phyloP scores from a whole-genome alignment of 2,329 filamentous ascomycete species.

The Colletotrichum ledebouriae region DNA sequence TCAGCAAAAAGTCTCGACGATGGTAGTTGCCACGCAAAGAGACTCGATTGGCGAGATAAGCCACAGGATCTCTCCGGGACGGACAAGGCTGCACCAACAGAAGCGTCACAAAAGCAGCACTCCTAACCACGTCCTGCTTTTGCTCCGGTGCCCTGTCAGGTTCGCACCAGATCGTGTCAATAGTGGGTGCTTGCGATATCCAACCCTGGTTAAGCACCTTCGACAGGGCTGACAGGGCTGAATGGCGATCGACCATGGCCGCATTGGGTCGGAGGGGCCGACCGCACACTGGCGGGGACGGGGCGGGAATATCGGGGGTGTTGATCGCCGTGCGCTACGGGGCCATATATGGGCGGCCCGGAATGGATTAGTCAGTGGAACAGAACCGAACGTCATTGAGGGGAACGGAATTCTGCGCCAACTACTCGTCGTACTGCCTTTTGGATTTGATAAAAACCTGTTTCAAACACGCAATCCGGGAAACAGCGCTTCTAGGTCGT shows the following conservation, averaged over 20 bases:
- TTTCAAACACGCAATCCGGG: not conserved
- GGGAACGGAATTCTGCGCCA: slow-evolving; percentile 27
- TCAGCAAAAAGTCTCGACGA: not conserved
- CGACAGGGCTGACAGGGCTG: slow-evolving; percentile 25
- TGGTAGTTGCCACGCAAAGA: not conserved
- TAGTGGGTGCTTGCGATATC: slow-evolving; percentile 7
- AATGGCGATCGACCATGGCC: slow-evolving; percentile 8
- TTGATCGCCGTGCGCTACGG: slow-evolving; percentile 16
- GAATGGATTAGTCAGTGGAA: slow-evolving; percentile 40
- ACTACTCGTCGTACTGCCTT: no score
- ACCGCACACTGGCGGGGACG: slow-evolving; percentile 6
- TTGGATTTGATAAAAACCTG: not conserved
- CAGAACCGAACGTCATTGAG: slow-evolving; percentile 39
- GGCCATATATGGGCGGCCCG: slow-evolving; percentile 7
- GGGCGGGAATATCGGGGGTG: slow-evolving; percentile 24
- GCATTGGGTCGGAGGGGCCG: slow-evolving; percentile 14
- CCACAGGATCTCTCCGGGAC: not conserved
- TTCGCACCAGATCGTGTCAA: not conserved
- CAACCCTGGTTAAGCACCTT: slow-evolving; percentile 3
- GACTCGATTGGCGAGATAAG: slow-evolving; percentile 5
- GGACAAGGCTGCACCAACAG: not conserved
- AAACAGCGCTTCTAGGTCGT: not conserved
- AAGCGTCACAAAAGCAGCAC: not conserved
- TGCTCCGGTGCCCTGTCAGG: not conserved
- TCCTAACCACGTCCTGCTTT: not conserved